Conservation (phyloP, 2,329 filamentous ascomycete species). For the Capronia coronata region DNA sequence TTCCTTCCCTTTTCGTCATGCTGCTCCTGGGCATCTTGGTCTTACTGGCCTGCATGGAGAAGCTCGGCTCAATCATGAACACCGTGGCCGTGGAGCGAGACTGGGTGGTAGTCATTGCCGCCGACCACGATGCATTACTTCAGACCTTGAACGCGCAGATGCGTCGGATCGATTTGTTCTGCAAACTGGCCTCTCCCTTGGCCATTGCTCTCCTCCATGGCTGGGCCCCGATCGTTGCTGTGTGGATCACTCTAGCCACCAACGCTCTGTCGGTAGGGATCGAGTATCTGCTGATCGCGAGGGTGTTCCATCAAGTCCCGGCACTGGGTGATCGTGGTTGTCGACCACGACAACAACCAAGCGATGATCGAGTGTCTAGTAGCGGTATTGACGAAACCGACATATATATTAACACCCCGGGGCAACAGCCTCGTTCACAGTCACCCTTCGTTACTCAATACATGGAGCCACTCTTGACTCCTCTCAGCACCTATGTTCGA, state of each 20-base stretch:
- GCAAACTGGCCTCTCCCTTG: conserved; percentile 51
- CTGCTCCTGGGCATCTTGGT: conserved; percentile 35
- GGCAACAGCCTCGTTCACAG: conserved; percentile 24
- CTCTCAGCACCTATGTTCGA: conserved; percentile 33
- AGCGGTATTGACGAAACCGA: neutral
- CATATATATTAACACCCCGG: neutral
- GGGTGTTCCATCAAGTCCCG: conserved; percentile 27
- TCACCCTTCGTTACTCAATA: conserved; percentile 19
- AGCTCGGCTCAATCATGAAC: conserved; percentile 59
- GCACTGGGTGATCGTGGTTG: neutral
- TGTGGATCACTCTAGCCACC: conserved; percentile 42
- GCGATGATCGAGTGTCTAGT: neutral
- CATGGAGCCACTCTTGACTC: neutral
- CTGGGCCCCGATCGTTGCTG: conserved; percentile 40
- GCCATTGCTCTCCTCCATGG: conserved; percentile 45
- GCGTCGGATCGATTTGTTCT: conserved; percentile 52
- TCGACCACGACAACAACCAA: too few species aligned
- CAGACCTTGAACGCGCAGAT: conserved; percentile 48
- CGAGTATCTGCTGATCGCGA: conserved; percentile 39
- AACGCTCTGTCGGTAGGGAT: conserved; percentile 39
- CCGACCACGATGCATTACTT: conserved; percentile 24
- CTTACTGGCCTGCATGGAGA: conserved; percentile 61
- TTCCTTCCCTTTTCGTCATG: neutral
- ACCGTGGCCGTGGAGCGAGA: conserved; percentile 64
- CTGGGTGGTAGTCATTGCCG: conserved; percentile 44